phyloP scores from a whole-genome alignment of 2,329 filamentous ascomycete species.

The Fusarium sarcochroum region DNA sequence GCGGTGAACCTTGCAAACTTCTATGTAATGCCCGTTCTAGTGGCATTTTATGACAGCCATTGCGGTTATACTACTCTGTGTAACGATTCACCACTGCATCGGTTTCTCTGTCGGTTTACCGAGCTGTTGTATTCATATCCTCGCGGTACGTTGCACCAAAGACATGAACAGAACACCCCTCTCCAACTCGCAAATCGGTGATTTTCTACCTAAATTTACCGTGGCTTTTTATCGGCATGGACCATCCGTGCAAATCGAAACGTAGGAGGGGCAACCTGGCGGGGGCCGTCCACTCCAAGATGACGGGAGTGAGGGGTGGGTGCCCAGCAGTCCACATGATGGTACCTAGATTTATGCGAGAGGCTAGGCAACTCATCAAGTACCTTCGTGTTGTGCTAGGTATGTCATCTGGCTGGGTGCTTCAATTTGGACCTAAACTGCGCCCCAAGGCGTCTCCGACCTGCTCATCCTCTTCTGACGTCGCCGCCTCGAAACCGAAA shows the following conservation, averaged over 20 bases:
- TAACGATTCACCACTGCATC: conserved; percentile 23
- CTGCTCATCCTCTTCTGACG: conserved; percentile 41
- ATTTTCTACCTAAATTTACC: conserved; percentile 21
- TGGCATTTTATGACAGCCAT: background rate
- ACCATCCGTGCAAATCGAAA: conserved; percentile 34
- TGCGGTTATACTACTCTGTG: conserved; percentile 26
- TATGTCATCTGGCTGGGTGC: conserved; percentile 46
- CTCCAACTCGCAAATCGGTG: conserved; percentile 29
- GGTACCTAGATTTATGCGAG: conserved; percentile 20
- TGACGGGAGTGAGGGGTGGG: conserved; percentile 34
- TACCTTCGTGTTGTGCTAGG: conserved; percentile 40
- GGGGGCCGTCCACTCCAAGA: conserved; percentile 22
- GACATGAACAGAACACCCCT: background rate
- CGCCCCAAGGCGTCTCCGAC: conserved; percentile 45
- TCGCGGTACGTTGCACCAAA: conserved; percentile 26
- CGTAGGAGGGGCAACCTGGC: conserved; percentile 51
- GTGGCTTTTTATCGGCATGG: conserved; percentile 29
- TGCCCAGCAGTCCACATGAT: conserved; percentile 26
- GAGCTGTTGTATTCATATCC: conserved; percentile 10
- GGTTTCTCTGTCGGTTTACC: conserved; percentile 21
- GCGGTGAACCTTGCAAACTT: background rate
- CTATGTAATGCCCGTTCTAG: background rate
- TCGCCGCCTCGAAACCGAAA: conserved; percentile 36
- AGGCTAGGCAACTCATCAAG: background rate
- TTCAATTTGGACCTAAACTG: conserved; percentile 44